Base-by-base conservation (phyloP, 2,329 filamentous ascomycete genomes). In the Pyrenochaeta sp. region DNA sequence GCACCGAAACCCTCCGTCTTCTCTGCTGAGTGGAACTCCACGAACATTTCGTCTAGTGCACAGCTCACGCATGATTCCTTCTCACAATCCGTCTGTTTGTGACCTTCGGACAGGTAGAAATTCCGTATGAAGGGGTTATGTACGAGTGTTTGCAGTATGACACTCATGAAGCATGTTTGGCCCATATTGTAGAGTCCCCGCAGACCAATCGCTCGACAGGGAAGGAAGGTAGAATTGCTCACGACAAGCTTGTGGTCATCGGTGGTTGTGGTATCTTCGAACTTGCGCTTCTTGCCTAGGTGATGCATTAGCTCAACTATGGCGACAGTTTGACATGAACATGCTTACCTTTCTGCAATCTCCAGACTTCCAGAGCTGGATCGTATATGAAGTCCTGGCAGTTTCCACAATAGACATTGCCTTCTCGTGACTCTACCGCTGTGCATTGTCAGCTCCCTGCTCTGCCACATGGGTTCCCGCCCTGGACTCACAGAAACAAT, bases 161-260 rank as follows among this genome's bases (percentile, higher is more conserved):
- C 93, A 60, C 94, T 96, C 81, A 97, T 93, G 73, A 96, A 99
- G 76, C 93, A 99, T 8, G 94, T 97, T 45, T 95, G 91, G n/a
- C 93, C 94, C 69, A 96, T 93, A 65, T 97, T 99, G 73, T 96
- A 96, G 48, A 99, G 87, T 21, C 93, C 93, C 23, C 94, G 85
- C 26, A 96, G 83, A 7, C 94, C 93, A 56, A 88, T 91, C 13
- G 90, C 91, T 43, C 89, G 85, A 67, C 93, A 96, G 9, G 90
- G 88, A 6, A 89, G 86, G 44, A 85, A 82, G 19, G 82, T 86
- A 9, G 91, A 92, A 65, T 96, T 95, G 48, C 80, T 80, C 27
- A 85, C 81, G 53, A 96, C 87, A 60, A 89, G 91, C 41, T 84
- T 80, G 44, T 90, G 84, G 52, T 93, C 88, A 46, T 92, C 88